Base-by-base conservation (phyloP, 148 eudicot genomes). In the Rhododendron williamsianum region DNA sequence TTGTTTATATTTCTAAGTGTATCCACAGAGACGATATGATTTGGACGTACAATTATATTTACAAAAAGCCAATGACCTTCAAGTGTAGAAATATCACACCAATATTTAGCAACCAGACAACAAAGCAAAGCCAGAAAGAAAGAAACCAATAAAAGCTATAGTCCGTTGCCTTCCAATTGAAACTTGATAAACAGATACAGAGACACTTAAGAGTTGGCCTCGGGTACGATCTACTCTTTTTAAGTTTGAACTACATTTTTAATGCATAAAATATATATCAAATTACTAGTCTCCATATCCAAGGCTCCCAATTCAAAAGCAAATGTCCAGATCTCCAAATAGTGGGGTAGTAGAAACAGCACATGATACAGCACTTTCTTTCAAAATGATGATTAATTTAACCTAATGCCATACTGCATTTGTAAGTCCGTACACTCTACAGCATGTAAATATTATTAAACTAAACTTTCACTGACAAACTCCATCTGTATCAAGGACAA, bases 261-360 rank as follows among this genome's bases (percentile, higher is more conserved):
- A 38, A n/a, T 41, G 38, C 84, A 82, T 41, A 69, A 41, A 65
- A n/a, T 30, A 41, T 5, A 10, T 69, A 12, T 41, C 73, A n/a
- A 23, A 13, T 45, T 38, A 58, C 23, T 60, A 13, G 19, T 19
- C 11, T 15, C 36, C 15, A 69, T 21, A 45, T 67, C 41, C 13
- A 45, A 69, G 85, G 85, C 60, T 83, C 78, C 60, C 60, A 67
- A 83, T 48, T 27, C 45, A 83, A 83, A 83, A 69, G 78, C 60
- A 83, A 83, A 43, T 83, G 18, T 71, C 85, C 72, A 18, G 27
- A 82, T 41, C 49, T 82, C 76, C 84, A 38, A 65, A 21, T 60
- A 63, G 76, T 65, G 38, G 38, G 36, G 60, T 54, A 5, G 23
- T 12, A 21, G 21, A 63, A 38, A 82, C 54, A 82, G 78, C 60